Evolutionary conservation across 2,329 filamentous ascomycete species (phyloP).

Genomic region (Colletotrichum tabaci): DNA sequence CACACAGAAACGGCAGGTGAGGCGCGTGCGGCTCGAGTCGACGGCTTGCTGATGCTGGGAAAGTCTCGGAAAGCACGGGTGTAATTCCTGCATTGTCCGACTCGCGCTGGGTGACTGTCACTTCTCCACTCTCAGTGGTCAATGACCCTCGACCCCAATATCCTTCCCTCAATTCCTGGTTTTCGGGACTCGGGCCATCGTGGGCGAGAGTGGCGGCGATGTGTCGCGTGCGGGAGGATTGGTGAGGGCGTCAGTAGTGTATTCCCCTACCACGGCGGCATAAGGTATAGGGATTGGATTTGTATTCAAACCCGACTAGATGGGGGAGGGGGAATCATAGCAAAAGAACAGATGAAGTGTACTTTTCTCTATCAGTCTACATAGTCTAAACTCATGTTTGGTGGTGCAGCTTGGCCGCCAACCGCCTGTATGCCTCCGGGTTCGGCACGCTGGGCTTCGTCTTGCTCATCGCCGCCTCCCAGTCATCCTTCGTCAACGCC

Average conservation of each 20-base stretch:
- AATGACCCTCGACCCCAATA: conserved; percentile 18
- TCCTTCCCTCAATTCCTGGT: not conserved
- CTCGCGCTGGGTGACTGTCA: conserved; percentile 24
- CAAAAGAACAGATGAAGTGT: not conserved
- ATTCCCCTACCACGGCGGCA: not conserved
- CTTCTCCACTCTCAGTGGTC: conserved; percentile 36
- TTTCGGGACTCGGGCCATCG: not conserved
- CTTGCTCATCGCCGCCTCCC: conserved; percentile 66
- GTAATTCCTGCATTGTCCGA: conserved; percentile 6
- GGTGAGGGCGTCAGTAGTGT: not conserved
- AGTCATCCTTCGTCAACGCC: conserved; percentile 60
- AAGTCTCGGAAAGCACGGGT: conserved; percentile 6
- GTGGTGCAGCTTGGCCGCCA: conserved; percentile 51
- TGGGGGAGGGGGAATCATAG: not conserved
- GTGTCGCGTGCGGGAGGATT: not conserved
- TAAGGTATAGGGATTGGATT: not conserved
- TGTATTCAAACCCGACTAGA: too few relatives aligned
- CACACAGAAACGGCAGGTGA: too few relatives aligned
- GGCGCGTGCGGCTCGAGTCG: conserved; percentile 5
- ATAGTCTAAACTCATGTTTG: conserved; percentile 18
- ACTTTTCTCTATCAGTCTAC: conserved; percentile 5
- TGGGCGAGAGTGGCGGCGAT: not conserved
- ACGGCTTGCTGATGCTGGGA: not conserved
- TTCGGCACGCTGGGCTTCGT: conserved; percentile 66
- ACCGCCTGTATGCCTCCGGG: conserved; percentile 58